phyloP scores from a whole-genome alignment of 2,329 filamentous ascomycete genomes.

The Fusarium sarcochroum region DNA sequence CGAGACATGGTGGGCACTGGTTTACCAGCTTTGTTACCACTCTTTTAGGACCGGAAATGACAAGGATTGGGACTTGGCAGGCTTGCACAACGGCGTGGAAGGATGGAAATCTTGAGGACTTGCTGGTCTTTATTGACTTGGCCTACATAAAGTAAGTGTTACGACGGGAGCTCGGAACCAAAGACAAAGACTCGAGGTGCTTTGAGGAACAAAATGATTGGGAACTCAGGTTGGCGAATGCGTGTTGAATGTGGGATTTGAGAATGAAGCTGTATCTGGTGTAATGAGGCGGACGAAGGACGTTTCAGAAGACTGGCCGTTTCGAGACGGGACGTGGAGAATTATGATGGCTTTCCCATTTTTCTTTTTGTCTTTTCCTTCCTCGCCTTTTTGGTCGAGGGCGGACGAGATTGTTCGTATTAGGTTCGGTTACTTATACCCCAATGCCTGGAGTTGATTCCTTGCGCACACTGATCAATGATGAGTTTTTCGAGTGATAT shows the following conservation, averaged over 20 bases:
- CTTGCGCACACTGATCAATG: constrained; percentile 21
- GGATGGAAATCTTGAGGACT: constrained; percentile 37
- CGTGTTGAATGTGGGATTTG: neutral
- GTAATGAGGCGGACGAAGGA: constrained; percentile 42
- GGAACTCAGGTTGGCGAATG: neutral
- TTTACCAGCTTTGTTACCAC: constrained; percentile 34
- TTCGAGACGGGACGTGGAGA: constrained; percentile 31
- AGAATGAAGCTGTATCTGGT: constrained; percentile 11
- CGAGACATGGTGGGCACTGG: constrained; percentile 33
- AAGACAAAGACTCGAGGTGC: neutral
- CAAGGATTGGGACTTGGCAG: constrained; percentile 28
- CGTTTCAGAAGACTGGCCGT: constrained; percentile 20
- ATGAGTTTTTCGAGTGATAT: constrained; percentile 10
- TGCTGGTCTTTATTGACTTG: constrained; percentile 14
- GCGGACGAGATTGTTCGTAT: constrained; percentile 42
- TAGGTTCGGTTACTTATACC: constrained; percentile 50
- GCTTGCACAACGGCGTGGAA: constrained; percentile 27
- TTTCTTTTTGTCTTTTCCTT: constrained; percentile 32
- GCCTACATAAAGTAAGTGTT: neutral
- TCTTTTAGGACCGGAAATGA: constrained; percentile 41
- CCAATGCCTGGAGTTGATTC: constrained; percentile 49
- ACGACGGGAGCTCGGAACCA: constrained; percentile 10
- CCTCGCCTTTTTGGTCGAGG: constrained; percentile 28
- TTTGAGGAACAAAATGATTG: constrained; percentile 12
- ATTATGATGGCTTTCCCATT: constrained; percentile 38